Percentiles rank a stretch among this genome's conserved stretches.
Conservation (phyloP, 2,329 filamentous ascomycete species). For the Sporothrix euskadiensis region DNA sequence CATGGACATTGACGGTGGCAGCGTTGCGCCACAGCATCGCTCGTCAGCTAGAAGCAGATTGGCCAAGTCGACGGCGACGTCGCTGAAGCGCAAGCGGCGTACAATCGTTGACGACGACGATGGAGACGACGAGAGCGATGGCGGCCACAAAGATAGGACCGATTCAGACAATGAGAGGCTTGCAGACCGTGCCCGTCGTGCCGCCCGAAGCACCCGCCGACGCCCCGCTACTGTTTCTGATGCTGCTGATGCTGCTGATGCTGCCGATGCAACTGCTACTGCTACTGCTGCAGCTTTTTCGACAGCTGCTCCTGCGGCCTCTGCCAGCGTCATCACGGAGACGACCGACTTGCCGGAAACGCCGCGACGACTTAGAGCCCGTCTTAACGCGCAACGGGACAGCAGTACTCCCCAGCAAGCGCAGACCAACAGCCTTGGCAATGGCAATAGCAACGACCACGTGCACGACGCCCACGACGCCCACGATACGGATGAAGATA, state of each 20-base stretch:
- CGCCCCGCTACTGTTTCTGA: too few species aligned
- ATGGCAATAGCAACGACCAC: background rate
- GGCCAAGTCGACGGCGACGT: slow-evolving; percentile 24
- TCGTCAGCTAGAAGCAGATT: background rate
- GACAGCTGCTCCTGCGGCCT: background rate
- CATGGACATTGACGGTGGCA: slow-evolving; percentile 25
- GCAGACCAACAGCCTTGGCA: background rate
- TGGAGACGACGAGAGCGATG: slow-evolving; percentile 19
- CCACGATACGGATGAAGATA: background rate
- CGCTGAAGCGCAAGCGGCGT: slow-evolving; percentile 31
- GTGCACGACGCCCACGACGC: background rate
- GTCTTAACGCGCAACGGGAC: background rate
- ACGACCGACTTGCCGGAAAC: background rate
- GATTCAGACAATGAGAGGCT: background rate
- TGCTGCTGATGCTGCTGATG: background rate
- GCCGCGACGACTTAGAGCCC: slow-evolving; percentile 1
- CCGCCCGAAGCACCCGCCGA: background rate
- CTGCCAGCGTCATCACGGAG: background rate
- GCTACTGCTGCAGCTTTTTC: background rate
- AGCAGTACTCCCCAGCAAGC: background rate
- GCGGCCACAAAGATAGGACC: background rate
- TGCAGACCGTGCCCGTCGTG: background rate
- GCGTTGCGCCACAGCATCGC: background rate
- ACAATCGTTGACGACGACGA: background rate
- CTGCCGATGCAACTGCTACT: background rate